Conservation (phyloP, 768 basidiomycete genomes). For the Paxillus involutus region DNA sequence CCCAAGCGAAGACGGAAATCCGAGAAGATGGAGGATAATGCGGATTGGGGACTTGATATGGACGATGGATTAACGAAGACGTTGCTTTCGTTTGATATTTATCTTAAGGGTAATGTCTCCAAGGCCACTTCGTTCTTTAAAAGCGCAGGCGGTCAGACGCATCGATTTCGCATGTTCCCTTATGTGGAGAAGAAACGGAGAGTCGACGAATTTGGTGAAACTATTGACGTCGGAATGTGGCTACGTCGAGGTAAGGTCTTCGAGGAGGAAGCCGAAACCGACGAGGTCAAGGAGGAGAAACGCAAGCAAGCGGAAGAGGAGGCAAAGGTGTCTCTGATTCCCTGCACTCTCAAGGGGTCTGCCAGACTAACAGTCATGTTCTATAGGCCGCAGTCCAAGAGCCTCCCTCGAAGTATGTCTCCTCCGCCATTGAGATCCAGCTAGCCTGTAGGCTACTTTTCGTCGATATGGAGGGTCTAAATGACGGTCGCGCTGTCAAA, state of each 20-base stretch:
- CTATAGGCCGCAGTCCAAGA: slow-evolving; percentile 74
- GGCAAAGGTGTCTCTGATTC: slow-evolving; percentile 54
- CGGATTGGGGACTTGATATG: slow-evolving; percentile 71
- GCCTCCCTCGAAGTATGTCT: slow-evolving; percentile 89
- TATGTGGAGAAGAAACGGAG: slow-evolving; percentile 89
- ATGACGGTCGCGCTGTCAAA: slow-evolving; percentile 95
- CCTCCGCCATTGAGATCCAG: slow-evolving; percentile 72
- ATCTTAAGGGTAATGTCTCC: slow-evolving; percentile 93
- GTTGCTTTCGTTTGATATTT: slow-evolving; percentile 90
- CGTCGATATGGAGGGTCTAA: slow-evolving; percentile 94
- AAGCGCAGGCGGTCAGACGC: slow-evolving; percentile 62
- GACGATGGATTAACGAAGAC: slow-evolving; percentile 77
- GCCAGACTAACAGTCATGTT: slow-evolving; percentile 7
- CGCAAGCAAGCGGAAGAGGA: slow-evolving; percentile 72
- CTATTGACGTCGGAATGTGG: slow-evolving; percentile 95
- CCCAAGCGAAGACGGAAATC: slow-evolving; percentile 39
- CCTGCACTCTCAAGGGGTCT: neutral
- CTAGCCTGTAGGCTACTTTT: slow-evolving; percentile 86
- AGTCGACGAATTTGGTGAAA: slow-evolving; percentile 96
- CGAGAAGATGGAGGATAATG: slow-evolving; percentile 49
- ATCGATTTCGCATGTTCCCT: slow-evolving; percentile 96
- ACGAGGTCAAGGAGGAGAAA: slow-evolving; percentile 74
- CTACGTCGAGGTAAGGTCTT: slow-evolving; percentile 86
- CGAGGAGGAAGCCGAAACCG: slow-evolving; percentile 86
- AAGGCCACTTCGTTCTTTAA: slow-evolving; percentile 88